These are phyloP conservation scores for Trichosporon asahii DNA, from an alignment of 1,284 basidiomycete genomes.

Conservation along the genomic window DNA sequence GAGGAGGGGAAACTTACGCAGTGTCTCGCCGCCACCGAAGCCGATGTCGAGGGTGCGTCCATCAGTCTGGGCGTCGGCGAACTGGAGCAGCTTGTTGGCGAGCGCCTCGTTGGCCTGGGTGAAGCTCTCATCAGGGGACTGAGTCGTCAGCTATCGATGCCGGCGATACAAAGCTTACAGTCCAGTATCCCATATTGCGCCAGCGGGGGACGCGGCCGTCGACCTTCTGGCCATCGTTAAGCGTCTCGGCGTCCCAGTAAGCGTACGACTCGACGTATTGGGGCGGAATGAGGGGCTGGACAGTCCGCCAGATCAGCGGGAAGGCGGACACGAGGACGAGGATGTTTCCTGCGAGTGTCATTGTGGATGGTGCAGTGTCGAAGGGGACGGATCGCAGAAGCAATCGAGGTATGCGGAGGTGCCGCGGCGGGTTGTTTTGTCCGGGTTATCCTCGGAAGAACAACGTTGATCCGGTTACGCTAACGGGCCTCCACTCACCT, in stretches of 20 bases:
- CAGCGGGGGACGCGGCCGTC: conserved; percentile 28
- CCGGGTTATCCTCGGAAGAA: not conserved
- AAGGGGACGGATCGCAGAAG: not conserved
- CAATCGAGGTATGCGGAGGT: not conserved
- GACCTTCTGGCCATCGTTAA: conserved; percentile 27
- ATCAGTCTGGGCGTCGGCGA: conserved; percentile 53
- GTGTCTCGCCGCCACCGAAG: conserved; percentile 67
- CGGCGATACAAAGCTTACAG: not conserved
- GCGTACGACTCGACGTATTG: conserved; percentile 38
- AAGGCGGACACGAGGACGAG: conserved; percentile 27
- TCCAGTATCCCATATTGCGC: conserved; percentile 50
- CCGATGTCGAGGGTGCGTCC: conserved; percentile 63
- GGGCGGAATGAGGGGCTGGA: conserved; percentile 29
- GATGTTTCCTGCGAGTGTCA: conserved; percentile 17
- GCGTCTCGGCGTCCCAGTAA: conserved; percentile 31
- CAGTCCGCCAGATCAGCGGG: conserved; percentile 34
- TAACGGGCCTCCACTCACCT: not conserved
- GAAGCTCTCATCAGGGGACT: conserved; percentile 49
- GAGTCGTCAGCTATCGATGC: not conserved
- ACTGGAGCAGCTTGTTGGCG: conserved; percentile 57
- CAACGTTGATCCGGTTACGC: not conserved
- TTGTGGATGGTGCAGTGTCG: conserved; percentile 4
- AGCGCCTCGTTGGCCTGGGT: conserved; percentile 64
- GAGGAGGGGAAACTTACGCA: conserved; percentile 47
- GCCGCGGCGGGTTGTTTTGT: not conserved